Percentiles rank a stretch among this genome's conserved stretches.
These are phyloP conservation scores for Huntiella savannae DNA, from an alignment of 2,329 filamentous ascomycete genomes.

Conservation along the genomic window DNA sequence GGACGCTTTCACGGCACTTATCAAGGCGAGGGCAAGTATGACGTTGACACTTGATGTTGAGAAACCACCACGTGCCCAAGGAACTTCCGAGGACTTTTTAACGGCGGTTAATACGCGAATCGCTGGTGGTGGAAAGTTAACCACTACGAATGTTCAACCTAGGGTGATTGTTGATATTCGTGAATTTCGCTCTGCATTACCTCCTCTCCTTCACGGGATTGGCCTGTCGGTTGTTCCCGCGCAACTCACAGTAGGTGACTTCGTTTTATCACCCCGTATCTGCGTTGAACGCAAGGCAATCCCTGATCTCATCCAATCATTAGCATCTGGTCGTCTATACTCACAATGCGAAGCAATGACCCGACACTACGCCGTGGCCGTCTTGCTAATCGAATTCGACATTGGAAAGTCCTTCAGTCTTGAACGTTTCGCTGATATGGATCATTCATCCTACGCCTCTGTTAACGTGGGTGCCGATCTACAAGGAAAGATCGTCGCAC, in stretches of 20 bases:
- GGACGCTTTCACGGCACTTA: constrained; percentile 84
- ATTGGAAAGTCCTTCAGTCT: constrained; percentile 94
- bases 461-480: constrained; percentile 34
- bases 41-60: constrained; percentile 51
- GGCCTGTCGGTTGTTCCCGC: constrained; percentile 81
- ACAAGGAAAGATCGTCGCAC: constrained; percentile 76
- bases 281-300: constrained; percentile 92
- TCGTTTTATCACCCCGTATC: constrained; percentile 76
- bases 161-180: constrained; percentile 88
- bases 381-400: constrained; percentile 95
- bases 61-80: constrained; percentile 45
- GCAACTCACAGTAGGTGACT: constrained; percentile 92
- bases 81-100: constrained; percentile 58
- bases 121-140: constrained; percentile 69
- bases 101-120: constrained; percentile 94
- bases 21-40: constrained; percentile 89
- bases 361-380: constrained; percentile 70
- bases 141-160: constrained; percentile 59
- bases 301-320: constrained; percentile 75
- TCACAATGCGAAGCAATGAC: constrained; percentile 89
- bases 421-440: constrained; percentile 51
- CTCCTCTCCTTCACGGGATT: constrained; percentile 75
- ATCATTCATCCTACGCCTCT: not conserved
- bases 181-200: constrained; percentile 84
- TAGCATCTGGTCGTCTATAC: constrained; percentile 80